These are phyloP conservation scores for Pyronema omphalodes DNA, from an alignment of 495 filamentous ascomycete genomes.

Conservation along the genomic window DNA sequence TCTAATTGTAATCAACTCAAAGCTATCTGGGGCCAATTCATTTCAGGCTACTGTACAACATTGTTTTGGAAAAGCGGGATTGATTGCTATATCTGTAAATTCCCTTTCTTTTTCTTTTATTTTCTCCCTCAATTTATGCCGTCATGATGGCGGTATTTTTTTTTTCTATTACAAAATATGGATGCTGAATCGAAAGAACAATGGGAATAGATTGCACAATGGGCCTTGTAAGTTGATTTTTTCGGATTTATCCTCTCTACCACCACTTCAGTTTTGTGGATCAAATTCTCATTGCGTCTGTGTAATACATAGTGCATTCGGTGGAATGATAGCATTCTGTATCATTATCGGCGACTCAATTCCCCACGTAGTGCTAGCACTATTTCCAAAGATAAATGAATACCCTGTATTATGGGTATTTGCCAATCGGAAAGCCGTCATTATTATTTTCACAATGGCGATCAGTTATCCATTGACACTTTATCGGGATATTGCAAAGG, in stretches of 20 bases:
- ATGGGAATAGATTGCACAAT: slow-evolving; percentile 48
- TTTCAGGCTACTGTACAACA: slow-evolving; percentile 90
- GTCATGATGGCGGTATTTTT: too few species aligned
- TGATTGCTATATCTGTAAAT: slow-evolving; percentile 62
- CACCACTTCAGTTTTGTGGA: neutral
- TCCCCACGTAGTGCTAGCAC: slow-evolving; percentile 63
- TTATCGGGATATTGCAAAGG: slow-evolving; percentile 95
- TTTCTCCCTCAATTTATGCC: slow-evolving; percentile 3
- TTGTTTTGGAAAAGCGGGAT: slow-evolving; percentile 73
- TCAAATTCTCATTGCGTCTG: neutral
- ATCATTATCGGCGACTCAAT: slow-evolving; percentile 94
- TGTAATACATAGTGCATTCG: slow-evolving; percentile 53
- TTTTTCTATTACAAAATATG: too few species aligned
- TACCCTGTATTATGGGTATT: slow-evolving; percentile 63
- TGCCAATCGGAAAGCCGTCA: slow-evolving; percentile 61
- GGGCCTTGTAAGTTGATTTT: slow-evolving; percentile 48
- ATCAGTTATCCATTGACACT: slow-evolving; percentile 84
- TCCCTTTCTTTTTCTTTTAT: neutral
- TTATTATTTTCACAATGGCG: slow-evolving; percentile 64
- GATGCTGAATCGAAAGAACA: slow-evolving; percentile 2
- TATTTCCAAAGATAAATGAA: slow-evolving; percentile 59
- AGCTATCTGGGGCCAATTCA: slow-evolving; percentile 73
- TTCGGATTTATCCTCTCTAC: too few species aligned
- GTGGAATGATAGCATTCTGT: slow-evolving; percentile 94
- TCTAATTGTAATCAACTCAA: slow-evolving; percentile 88